phyloP scores from a whole-genome alignment of 192 early-diverging fungal species.

The Dispira simplex region DNA sequence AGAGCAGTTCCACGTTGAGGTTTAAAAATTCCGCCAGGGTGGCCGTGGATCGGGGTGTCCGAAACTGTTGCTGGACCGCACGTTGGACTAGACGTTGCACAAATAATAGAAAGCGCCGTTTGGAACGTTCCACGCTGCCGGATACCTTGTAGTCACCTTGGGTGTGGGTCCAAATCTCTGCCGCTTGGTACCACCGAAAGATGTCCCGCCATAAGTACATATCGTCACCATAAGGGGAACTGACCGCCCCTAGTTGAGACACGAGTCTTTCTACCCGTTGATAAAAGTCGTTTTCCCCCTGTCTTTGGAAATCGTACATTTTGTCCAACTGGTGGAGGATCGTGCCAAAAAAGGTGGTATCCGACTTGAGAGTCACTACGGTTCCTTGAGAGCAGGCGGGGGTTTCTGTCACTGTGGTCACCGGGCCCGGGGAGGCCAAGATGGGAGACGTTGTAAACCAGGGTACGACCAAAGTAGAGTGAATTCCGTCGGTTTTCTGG shows the following conservation, averaged over 20 bases:
- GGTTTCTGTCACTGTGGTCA: too few relatives aligned
- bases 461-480: too few relatives aligned
- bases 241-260: slow-evolving; percentile 30
- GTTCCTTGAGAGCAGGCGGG: too few relatives aligned
- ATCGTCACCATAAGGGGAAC: slow-evolving; percentile 61
- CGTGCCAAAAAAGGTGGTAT: slow-evolving; percentile 40
- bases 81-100: background rate
- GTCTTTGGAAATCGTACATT: slow-evolving; percentile 35
- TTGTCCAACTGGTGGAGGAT: slow-evolving; percentile 38
- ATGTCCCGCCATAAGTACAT: slow-evolving; percentile 46
- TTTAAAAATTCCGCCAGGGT: slow-evolving; percentile 36
- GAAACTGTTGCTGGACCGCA: background rate
- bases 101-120: background rate
- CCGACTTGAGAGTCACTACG: slow-evolving; percentile 15
- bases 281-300: slow-evolving; percentile 32
- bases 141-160: background rate
- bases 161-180: slow-evolving; percentile 5
- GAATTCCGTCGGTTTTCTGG: too few relatives aligned
- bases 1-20: slow-evolving; percentile 52
- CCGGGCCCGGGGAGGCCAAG: too few relatives aligned
- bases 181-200: slow-evolving; percentile 8
- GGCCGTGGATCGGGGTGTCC: slow-evolving; percentile 12
- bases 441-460: too few relatives aligned
- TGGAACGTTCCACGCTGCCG: background rate
- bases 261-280: slow-evolving; percentile 35